These are phyloP conservation scores for Urtica urens DNA, from an alignment of 306 rosid genomes.

Conservation along the genomic window DNA sequence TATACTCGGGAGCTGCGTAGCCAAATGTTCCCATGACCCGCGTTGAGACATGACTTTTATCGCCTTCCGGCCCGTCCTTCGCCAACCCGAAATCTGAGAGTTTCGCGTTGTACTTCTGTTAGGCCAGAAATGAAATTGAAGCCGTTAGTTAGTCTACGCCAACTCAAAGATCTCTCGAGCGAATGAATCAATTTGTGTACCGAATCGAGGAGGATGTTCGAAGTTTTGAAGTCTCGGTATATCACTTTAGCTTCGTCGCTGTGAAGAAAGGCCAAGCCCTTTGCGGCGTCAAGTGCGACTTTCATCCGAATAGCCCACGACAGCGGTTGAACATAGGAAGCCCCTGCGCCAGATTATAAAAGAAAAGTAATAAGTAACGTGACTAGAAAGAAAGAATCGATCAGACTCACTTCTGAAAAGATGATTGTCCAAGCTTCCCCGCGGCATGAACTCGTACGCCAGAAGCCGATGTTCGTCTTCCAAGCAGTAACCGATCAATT, in stretches of 20 bases:
- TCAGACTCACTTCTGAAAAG: constrained; percentile 74
- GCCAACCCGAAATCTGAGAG: constrained; percentile 98
- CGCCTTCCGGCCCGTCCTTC: constrained; percentile 85
- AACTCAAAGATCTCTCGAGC: constrained; percentile 5
- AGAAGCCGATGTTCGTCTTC: constrained; percentile 92
- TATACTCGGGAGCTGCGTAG: constrained; percentile 94
- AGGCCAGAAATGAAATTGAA: constrained; percentile 10
- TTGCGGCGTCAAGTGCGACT: constrained; percentile 85
- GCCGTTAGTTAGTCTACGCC: constrained; percentile 1
- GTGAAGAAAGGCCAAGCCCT: constrained; percentile 90
- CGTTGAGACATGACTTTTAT: constrained; percentile 83
- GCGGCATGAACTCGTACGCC: constrained; percentile 83
- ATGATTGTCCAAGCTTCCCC: constrained; percentile 91
- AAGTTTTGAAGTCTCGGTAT: constrained; percentile 75
- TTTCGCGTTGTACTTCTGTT: constrained; percentile 63
- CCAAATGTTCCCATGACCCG: constrained; percentile 97
- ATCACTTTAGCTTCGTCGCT: constrained; percentile 91
- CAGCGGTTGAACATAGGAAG: constrained; percentile 76
- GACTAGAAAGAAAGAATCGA: constrained; percentile 2
- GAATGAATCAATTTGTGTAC: constrained; percentile 26
- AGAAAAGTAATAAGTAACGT: constrained; percentile 9
- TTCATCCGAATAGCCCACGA: constrained; percentile 79
- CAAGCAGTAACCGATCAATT: constrained; percentile 81
- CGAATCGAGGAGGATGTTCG: constrained; percentile 73
- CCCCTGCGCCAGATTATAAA: constrained; percentile 33